These are phyloP conservation scores for Corrigiola litoralis DNA, from an alignment of 179 eudicot species.

Conservation along the genomic window DNA sequence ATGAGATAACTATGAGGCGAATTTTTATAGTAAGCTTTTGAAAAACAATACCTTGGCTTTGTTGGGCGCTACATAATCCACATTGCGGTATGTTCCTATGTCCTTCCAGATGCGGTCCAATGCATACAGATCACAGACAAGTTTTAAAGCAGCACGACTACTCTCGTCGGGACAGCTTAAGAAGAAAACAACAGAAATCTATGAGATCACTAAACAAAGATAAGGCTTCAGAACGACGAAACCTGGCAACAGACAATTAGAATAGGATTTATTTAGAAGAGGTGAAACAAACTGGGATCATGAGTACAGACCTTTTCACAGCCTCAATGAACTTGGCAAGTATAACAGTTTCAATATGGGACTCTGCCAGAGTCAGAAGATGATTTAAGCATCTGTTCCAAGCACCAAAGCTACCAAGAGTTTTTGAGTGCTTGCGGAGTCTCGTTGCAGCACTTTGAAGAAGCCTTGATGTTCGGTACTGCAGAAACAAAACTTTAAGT, in stretches of 20 bases:
- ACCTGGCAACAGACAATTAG: background rate
- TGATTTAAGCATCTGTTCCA: constrained; percentile 99
- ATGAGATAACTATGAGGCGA: too few relatives aligned
- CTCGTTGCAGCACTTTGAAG: constrained; percentile 88
- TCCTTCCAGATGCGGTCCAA: constrained; percentile 97
- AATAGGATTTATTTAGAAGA: background rate
- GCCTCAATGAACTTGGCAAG: constrained; percentile 84
- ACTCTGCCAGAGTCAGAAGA: constrained; percentile 88
- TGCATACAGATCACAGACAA: constrained; percentile 80
- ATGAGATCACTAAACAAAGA: background rate
- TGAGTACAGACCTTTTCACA: constrained; percentile 46
- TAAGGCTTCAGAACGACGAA: background rate
- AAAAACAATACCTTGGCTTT: constrained; percentile 77
- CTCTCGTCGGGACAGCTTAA: constrained; percentile 75
- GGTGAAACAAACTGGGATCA: background rate
- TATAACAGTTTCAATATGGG: constrained; percentile 89
- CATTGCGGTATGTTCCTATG: constrained; percentile 96
- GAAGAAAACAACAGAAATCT: constrained; percentile 7
- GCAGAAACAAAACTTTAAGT: constrained; percentile 16
- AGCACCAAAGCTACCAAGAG: constrained; percentile 86
- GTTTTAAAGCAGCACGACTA: constrained; percentile 69
- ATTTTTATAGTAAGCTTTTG: background rate
- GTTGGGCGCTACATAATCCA: constrained; percentile 96
- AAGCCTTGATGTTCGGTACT: constrained; percentile 97
- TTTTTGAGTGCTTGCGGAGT: constrained; percentile 77